Evolutionary conservation across 257 asterid genomes (phyloP).

Genomic region (Solanum lignicaule): DNA sequence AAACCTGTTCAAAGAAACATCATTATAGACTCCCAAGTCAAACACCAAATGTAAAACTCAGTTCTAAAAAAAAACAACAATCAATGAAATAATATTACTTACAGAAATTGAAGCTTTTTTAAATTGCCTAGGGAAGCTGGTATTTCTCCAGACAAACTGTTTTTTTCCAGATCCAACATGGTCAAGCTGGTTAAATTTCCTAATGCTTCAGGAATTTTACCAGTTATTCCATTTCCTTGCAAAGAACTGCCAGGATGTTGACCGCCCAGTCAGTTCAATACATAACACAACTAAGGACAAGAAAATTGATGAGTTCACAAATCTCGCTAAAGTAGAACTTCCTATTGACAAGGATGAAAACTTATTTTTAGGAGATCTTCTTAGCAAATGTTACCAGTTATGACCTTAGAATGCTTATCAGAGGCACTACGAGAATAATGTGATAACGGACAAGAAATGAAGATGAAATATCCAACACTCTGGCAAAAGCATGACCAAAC

Average conservation of each 20-base stretch:
- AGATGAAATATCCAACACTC: background rate
- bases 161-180: constrained; percentile 73
- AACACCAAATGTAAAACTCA: background rate
- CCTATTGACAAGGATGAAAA: background rate
- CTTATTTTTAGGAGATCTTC: background rate
- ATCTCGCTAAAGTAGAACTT: background rate
- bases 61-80: background rate
- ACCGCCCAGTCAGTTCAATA: background rate
- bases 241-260: constrained; percentile 42
- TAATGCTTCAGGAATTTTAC: constrained; percentile 60
- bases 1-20: constrained; percentile 34
- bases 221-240: constrained; percentile 83
- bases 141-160: constrained; percentile 64
- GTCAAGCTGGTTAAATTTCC: constrained; percentile 81
- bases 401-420: background rate
- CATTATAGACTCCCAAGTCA: background rate
- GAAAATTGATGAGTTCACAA: background rate
- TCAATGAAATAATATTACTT: constrained; percentile 22
- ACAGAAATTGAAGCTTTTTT: constrained; percentile 60
- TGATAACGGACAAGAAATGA: background rate
- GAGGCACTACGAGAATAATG: background rate
- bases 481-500: background rate
- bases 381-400: background rate
- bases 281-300: background rate
- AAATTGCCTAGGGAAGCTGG: constrained; percentile 81